phyloP scores from a whole-genome alignment of 2,329 filamentous ascomycete genomes.

The Alternaria longipes region DNA sequence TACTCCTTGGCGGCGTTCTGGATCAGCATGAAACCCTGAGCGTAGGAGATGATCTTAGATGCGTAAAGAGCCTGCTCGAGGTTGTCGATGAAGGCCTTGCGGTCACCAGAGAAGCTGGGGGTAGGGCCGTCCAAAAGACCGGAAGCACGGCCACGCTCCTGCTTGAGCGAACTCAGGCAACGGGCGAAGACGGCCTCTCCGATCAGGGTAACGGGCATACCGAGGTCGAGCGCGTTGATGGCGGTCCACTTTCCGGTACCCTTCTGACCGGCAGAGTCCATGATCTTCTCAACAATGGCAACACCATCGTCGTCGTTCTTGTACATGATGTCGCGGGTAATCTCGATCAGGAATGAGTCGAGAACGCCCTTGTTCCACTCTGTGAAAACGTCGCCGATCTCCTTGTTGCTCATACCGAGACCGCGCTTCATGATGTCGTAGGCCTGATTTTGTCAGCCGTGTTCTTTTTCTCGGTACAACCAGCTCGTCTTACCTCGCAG shows the following conservation, averaged over 20 bases:
- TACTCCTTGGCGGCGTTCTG: constrained; percentile 97
- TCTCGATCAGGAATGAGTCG: constrained; percentile 98
- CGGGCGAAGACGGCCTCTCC: constrained; percentile 96
- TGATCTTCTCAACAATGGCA: constrained; percentile 96
- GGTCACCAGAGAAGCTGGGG: constrained; percentile 87
- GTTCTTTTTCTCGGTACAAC: background rate
- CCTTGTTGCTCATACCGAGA: constrained; percentile 86
- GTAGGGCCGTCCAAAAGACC: constrained; percentile 79
- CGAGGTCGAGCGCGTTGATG: constrained; percentile 97
- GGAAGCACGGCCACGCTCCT: constrained; percentile 85
- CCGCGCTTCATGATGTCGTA: constrained; percentile 99
- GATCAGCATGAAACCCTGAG: constrained; percentile 99
- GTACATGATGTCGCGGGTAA: constrained; percentile 98
- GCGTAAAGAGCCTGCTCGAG: constrained; percentile 99
- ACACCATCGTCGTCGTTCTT: constrained; percentile 94
- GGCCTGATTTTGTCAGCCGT: constrained; percentile 66
- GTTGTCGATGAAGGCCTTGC: constrained; percentile 92
- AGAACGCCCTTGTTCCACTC: constrained; percentile 99
- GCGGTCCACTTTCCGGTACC: constrained; percentile 99
- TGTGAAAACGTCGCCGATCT: constrained; percentile 93
- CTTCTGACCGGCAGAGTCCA: constrained; percentile 98
- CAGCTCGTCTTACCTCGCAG: constrained; percentile 76
- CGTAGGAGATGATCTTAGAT: constrained; percentile 99
- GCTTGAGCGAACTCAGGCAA: constrained; percentile 94
- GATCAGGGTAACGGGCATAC: constrained; percentile 98